Evolutionary conservation across 2,329 filamentous ascomycete genomes (phyloP), one percentile per base, ranked within the genome.

Genomic region (Ascochyta lentis): DNA sequence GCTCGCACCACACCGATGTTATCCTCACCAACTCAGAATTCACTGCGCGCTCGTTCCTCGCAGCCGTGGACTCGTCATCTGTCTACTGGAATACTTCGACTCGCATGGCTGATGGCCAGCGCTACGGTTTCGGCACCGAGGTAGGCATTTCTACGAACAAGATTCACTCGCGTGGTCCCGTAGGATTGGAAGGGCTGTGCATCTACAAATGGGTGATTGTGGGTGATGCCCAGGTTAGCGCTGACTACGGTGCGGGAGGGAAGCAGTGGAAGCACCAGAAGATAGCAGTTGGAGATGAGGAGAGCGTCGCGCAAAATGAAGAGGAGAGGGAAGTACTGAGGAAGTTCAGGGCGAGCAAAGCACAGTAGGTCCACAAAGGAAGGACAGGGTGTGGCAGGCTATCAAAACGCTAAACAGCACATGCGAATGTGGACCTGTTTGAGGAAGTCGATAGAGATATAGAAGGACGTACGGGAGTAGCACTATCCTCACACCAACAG

Each of bases 61-160:
- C 86, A 40, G 86, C 86, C 55, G 86, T 98, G 46, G 95, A 98
- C 78, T 91, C 92, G 26, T 90, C 92, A 0, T 94, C 93, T 48
- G 93, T 94, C 16, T 99, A 96, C 82, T 97, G 94, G 92, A 99
- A 99, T 74, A 91, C 92, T 7, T 96, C 91, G 23, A 96, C 92
- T 8, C 86, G 95, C 46, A 94, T 99, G 79, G 92, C 93, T 6
- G 95, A 99, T 75, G 95, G 95, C 7, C 97, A 96, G 90, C 85
- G 95, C 38, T 98, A 96, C 74, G 95, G 95, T 7, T 99, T 99
- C 77, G 95, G 95, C 43, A 98, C 95, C 0, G 95, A 99, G 78
- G 95, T 99, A 23, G 95, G 95, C 50, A 98, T 99, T 77, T 96
- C 91, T 79, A 99, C 95, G 45, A 99, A 97, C 81, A 99, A 98